These are phyloP conservation scores for Talaromyces trachyspermus DNA, from an alignment of 495 filamentous ascomycete species.

Conservation along the genomic window DNA sequence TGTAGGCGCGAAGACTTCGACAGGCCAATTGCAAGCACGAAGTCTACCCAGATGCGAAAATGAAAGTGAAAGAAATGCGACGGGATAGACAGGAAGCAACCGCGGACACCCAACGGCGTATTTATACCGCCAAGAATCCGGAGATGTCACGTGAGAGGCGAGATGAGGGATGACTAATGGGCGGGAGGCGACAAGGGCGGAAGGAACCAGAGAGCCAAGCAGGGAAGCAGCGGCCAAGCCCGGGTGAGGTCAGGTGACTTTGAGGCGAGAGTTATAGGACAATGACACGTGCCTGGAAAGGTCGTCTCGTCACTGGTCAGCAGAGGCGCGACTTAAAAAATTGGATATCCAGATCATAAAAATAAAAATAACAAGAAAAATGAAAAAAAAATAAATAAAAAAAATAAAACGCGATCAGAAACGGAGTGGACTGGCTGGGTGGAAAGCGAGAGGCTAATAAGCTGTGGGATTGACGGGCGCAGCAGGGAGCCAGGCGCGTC, in stretches of 20 bases:
- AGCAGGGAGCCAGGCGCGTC: constrained; percentile 16
- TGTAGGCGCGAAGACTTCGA: too few species aligned
- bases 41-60: too few species aligned
- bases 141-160: constrained; percentile 33
- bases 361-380: constrained; percentile 3
- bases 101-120: constrained; percentile 16
- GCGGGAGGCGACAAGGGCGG: constrained; percentile 13
- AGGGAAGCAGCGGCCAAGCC: constrained; percentile 7
- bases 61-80: not conserved
- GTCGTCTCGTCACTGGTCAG: too few species aligned
- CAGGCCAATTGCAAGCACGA: too few species aligned
- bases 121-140: constrained; percentile 44
- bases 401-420: constrained; percentile 8
- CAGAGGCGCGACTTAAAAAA: constrained; percentile 17
- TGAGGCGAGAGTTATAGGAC: constrained; percentile 11
- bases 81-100: constrained; percentile 44
- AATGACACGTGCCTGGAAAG: constrained; percentile 13
- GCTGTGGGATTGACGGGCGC: not conserved
- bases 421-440: not conserved
- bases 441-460: constrained; percentile 9
- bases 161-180: constrained; percentile 18
- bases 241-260: constrained; percentile 9
- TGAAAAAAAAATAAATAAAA: constrained; percentile 11
- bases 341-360: constrained; percentile 1
- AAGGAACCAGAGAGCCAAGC: constrained; percentile 10